Base-by-base conservation (phyloP, 805 yeast species). In the Torulaspora franciscae region DNA sequence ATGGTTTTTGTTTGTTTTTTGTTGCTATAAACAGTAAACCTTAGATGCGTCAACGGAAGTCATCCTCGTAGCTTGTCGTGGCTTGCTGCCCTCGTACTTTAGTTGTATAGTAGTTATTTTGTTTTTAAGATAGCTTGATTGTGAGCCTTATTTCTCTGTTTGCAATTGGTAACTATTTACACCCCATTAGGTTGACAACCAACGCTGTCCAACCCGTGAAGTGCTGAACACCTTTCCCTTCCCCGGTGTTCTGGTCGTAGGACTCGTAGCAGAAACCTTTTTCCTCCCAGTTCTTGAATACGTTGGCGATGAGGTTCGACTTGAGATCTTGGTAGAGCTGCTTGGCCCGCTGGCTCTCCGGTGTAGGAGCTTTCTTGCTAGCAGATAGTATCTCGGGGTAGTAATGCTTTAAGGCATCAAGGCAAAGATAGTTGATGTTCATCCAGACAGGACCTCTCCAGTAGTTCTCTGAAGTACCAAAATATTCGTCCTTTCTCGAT, bases 361-460 rank as follows among this genome's bases (percentile, higher is more conserved):
- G 67, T 1, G 73, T 57, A 6, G 52, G 38, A 1, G 54, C 49
- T 27, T 39, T 37, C 1, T 48, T 44, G 2, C 50, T 57, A 34
- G 52, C 49, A 4, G 59, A 47, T 2, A 57, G 58, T 17, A 38
- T 36, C 13, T 55, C 58, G 7, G 61, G 59, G 43, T 57, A 60
- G 58, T 90, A 91, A 61, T 79, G 67, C 26, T 70, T 63, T 49
- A 93, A 69, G 4, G 85, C 75, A 42, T 88, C 93, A 34, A 93
- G 69, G 4, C 82, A 71, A 64, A 93, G 68, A 59, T 88, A 91
- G 68, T 93, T 93, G 58, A 93, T 85, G 62, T 89, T 85, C 55
- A 89, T 72, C 98, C 98, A 93, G 23, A 93, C 74, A 14, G 95
- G 87, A 1, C 96, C 93, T 51, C 96, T 77, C 99, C 99, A 93